Percentiles rank a stretch among this genome's conserved stretches.
Evolutionary conservation across 257 asterid species (phyloP).

Genomic region (Euphrasia confusa): DNA sequence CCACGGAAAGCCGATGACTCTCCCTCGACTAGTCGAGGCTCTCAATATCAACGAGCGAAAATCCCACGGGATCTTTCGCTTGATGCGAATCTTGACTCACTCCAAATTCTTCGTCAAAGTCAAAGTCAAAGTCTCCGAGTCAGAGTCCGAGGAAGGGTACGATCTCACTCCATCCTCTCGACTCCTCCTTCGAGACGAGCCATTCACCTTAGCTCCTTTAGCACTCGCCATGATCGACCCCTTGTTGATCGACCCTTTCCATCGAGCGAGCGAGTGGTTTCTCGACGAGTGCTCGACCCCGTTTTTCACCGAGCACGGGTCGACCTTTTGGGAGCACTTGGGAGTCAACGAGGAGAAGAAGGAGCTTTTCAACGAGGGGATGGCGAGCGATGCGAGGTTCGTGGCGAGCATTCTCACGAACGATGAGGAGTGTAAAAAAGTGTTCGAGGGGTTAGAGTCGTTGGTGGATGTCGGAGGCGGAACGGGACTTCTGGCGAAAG

Average conservation of each 20-base stretch:
- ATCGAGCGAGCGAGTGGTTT: background rate
- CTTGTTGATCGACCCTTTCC: background rate
- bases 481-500: conserved; percentile 1
- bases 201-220: background rate
- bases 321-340: background rate
- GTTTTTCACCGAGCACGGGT: background rate
- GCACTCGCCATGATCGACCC: background rate
- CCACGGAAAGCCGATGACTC: background rate
- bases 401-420: background rate
- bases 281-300: background rate
- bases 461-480: conserved; percentile 8
- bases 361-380: background rate
- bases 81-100: conserved; percentile 2
- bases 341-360: background rate
- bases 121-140: background rate
- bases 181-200: background rate
- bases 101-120: conserved; percentile 10
- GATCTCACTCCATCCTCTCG: background rate
- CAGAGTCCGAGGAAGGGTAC: background rate
- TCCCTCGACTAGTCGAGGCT: background rate
- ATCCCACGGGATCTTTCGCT: background rate
- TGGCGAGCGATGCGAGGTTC: background rate
- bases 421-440: background rate
- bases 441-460: background rate
- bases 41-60: background rate